These are phyloP conservation scores for Yamadazyma diospyri DNA, from an alignment of 1,139 yeast species.

Conservation along the genomic window DNA sequence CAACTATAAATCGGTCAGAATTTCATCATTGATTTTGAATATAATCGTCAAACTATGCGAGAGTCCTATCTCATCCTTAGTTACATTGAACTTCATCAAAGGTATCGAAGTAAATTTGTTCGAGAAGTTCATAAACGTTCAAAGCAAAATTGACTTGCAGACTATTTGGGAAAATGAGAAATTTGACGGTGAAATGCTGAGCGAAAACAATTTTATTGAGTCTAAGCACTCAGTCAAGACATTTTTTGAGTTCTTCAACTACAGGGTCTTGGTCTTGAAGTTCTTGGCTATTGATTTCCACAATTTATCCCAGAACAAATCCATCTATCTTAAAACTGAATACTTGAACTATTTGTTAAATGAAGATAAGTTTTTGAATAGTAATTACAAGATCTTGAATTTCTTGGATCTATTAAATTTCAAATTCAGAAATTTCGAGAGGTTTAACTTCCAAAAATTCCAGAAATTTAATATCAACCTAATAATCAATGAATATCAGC, in stretches of 20 bases:
- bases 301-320: constrained; percentile 47
- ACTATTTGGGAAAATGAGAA: constrained; percentile 50
- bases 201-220: constrained; percentile 30
- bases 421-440: constrained; percentile 39
- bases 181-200: constrained; percentile 40
- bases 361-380: constrained; percentile 41
- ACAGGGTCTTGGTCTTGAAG: constrained; percentile 60
- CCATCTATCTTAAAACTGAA: constrained; percentile 51
- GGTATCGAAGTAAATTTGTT: constrained; percentile 39
- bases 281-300: constrained; percentile 73
- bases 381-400: constrained; percentile 61
- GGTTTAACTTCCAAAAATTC: constrained; percentile 36
- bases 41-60: constrained; percentile 58
- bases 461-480: constrained; percentile 28
- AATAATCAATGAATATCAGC: constrained; percentile 24
- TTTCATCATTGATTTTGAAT: constrained; percentile 57
- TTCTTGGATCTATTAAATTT: constrained; percentile 69
- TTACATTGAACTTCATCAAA: constrained; percentile 54
- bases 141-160: constrained; percentile 48
- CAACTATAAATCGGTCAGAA: constrained; percentile 51
- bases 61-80: constrained; percentile 48
- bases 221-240: constrained; percentile 44
- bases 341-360: constrained; percentile 55
- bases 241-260: constrained; percentile 57
- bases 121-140: constrained; percentile 47